Conservation (phyloP, 768 basidiomycete genomes). For the Podaxis pistillaris region DNA sequence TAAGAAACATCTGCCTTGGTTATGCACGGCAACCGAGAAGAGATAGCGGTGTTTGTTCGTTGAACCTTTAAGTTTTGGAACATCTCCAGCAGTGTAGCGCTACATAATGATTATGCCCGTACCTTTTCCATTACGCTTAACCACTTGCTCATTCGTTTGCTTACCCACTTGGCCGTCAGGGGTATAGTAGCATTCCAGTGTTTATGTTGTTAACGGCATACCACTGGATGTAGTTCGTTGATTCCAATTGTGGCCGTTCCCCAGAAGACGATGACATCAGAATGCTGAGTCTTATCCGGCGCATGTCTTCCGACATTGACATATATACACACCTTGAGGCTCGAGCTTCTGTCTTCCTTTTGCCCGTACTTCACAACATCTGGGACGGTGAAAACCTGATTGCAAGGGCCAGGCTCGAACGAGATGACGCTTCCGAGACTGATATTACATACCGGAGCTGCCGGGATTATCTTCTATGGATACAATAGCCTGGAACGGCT, state of each 20-base stretch:
- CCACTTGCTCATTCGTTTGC: too few relatives aligned
- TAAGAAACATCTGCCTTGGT: too few relatives aligned
- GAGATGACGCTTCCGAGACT: slow-evolving; percentile 8
- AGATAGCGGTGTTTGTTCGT: too few relatives aligned
- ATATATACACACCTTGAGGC: neutral
- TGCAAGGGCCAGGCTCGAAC: too few relatives aligned
- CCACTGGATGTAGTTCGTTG: neutral
- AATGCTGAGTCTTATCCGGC: neutral
- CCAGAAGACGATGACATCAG: slow-evolving; percentile 1
- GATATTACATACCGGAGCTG: slow-evolving; percentile 30
- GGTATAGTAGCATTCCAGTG: too few relatives aligned
- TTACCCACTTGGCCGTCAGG: too few relatives aligned
- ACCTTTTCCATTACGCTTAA: too few relatives aligned
- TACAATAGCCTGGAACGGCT: slow-evolving; percentile 29
- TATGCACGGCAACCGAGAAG: too few relatives aligned
- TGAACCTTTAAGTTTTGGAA: too few relatives aligned
- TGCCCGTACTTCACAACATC: neutral
- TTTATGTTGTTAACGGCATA: too few relatives aligned
- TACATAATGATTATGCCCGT: too few relatives aligned
- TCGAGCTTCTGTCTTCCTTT: neutral
- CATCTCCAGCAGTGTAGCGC: too few relatives aligned
- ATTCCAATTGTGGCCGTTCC: neutral
- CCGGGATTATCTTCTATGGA: slow-evolving; percentile 35
- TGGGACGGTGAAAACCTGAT: neutral
- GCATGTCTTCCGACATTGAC: neutral